A percentile compares a stretch with the other conserved stretches of the same genome.
These are phyloP conservation scores for Annulohypoxylon moriforme DNA, from an alignment of 495 filamentous ascomycete genomes.

Conservation along the genomic window DNA sequence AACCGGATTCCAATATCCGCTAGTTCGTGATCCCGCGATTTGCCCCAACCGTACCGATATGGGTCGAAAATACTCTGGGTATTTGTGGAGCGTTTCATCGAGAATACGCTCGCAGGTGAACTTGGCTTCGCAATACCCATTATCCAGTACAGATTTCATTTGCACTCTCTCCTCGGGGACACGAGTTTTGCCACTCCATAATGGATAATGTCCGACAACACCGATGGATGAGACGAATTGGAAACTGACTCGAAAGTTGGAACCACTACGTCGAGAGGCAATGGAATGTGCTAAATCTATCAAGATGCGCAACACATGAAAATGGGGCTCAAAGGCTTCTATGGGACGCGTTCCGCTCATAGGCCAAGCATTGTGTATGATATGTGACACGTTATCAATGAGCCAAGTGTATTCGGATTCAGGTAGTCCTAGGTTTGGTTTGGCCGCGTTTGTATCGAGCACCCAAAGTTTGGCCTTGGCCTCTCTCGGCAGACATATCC, in stretches of 20 bases:
- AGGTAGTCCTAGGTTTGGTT: slow-evolving; percentile 59
- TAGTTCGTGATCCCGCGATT: slow-evolving; percentile 61
- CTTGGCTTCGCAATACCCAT: slow-evolving; percentile 65
- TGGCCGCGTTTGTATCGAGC: slow-evolving; percentile 57
- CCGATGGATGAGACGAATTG: slow-evolving; percentile 68
- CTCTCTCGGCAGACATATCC: slow-evolving; percentile 39
- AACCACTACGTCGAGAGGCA: slow-evolving; percentile 25
- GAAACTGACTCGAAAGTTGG: slow-evolving; percentile 52
- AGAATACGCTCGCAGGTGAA: slow-evolving; percentile 63
- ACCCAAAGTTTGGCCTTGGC: slow-evolving; percentile 58
- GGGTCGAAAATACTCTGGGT: slow-evolving; percentile 55
- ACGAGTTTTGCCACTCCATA: slow-evolving; percentile 37
- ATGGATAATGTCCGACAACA: slow-evolving; percentile 58
- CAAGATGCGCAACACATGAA: slow-evolving; percentile 60
- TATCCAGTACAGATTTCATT: slow-evolving; percentile 54
- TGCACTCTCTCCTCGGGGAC: slow-evolving; percentile 53
- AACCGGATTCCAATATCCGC: slow-evolving; percentile 64
- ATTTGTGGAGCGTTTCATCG: slow-evolving; percentile 58
- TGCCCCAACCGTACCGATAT: slow-evolving; percentile 62
- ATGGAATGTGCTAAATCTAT: slow-evolving; percentile 57
- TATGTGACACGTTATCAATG: slow-evolving; percentile 55
- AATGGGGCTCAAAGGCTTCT: slow-evolving; percentile 61
- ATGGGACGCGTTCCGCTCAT: slow-evolving; percentile 62
- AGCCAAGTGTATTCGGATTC: slow-evolving; percentile 47
- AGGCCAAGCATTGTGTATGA: slow-evolving; percentile 69